Evolutionary conservation across 768 basidiomycete genomes (phyloP).

Genomic region (Phaeotremella skinneri): DNA sequence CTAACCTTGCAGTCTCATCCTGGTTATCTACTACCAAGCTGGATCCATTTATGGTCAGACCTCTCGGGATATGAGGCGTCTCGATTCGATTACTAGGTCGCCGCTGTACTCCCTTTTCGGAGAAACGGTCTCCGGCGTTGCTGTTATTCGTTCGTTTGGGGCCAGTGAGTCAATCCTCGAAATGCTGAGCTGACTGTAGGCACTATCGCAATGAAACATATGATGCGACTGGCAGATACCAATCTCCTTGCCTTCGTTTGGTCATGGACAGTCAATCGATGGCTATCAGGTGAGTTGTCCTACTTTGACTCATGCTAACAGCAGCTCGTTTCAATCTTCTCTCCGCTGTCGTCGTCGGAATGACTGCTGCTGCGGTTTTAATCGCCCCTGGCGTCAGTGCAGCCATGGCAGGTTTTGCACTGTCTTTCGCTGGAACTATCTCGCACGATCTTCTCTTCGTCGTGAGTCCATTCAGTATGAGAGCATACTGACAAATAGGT

Average conservation of each 20-base stretch:
- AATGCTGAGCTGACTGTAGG: slow-evolving; percentile 11
- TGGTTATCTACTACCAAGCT: slow-evolving; percentile 52
- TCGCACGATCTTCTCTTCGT: slow-evolving; percentile 62
- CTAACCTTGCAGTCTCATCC: slow-evolving; percentile 30
- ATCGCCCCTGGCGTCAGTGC: slow-evolving; percentile 71
- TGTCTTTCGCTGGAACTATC: slow-evolving; percentile 77
- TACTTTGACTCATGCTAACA: slow-evolving; percentile 45
- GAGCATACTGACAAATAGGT: slow-evolving; percentile 35
- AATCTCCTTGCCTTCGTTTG: slow-evolving; percentile 55
- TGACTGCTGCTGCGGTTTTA: slow-evolving; percentile 67
- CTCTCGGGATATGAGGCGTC: slow-evolving; percentile 59
- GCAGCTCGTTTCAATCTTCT: slow-evolving; percentile 82
- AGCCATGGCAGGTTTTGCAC: slow-evolving; percentile 77
- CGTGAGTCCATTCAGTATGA: slow-evolving; percentile 56
- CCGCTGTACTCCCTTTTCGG: slow-evolving; percentile 60
- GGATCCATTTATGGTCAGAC: slow-evolving; percentile 72
- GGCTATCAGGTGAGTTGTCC: slow-evolving; percentile 54
- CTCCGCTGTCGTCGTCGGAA: slow-evolving; percentile 68
- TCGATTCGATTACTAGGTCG: slow-evolving; percentile 56
- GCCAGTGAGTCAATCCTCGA: slow-evolving; percentile 57
- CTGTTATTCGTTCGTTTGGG: slow-evolving; percentile 76
- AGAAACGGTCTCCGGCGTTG: slow-evolving; percentile 59
- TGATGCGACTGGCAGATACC: slow-evolving; percentile 43
- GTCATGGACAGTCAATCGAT: slow-evolving; percentile 87
- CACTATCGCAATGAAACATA: slow-evolving; percentile 35